Base-by-base conservation (phyloP, 2,329 filamentous ascomycete genomes). In the Colletotrichum incanum region DNA sequence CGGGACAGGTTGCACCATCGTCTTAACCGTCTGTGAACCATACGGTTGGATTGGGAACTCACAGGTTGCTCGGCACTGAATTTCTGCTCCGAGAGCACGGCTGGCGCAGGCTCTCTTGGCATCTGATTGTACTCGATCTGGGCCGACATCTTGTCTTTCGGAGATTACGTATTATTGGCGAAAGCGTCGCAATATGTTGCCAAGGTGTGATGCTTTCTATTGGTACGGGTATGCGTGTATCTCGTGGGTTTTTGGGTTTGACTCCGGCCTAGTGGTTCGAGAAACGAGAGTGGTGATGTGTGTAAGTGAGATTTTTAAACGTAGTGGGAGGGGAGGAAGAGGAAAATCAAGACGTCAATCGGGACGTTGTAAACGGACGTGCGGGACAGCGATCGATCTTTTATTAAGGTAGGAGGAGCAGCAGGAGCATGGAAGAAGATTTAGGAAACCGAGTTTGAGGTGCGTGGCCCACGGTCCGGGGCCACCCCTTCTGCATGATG, bases 21-120 rank as follows among this genome's bases (percentile, higher is more conserved):
- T 52, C 49, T 28, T 23, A 26, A 50, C 14, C 9, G 49, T 20
- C 14, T 14, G 16, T 3, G 49, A 52, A 28, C 14, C 14, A 52
- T 37, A 49, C 59, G 71, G 50, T 61, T 65, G 47, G 59, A 63
- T 12, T n/a, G 50, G 50, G 37, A 6, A 77, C 81, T 62, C 78
- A 83, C 81, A 47, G 81, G 81, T 71, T 83, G 81, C 63, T 82
- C 79, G 70, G 76, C 67, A 75, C 76, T 81, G 60, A 75, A 65
- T 67, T 75, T 78, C 37, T 70, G 74, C 47, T 76, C 71, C 50
- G 79, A 74, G 45, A 77, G 73, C 54, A 78, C 76, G 52, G 75
- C 76, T 47, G 80, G 80, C 62, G 78, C 79, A 47, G 80, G 80
- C 76, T 82, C 78, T 63, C 74, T 75, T 72, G 78, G 76, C 78